Conservation (phyloP, 441 rosid genomes). For the Pelargonium australe region DNA sequence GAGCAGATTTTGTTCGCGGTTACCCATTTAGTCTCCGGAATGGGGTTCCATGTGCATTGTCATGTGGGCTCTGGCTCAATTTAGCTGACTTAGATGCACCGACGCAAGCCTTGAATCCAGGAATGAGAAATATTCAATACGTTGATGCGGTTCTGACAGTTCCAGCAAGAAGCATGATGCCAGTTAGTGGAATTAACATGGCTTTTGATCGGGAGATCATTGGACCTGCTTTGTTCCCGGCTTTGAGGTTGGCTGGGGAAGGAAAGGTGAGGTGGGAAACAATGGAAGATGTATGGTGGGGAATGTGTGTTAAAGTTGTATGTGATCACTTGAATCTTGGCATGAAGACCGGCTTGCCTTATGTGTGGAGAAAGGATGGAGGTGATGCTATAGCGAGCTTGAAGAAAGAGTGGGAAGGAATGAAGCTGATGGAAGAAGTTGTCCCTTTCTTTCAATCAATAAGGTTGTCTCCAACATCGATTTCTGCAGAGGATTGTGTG, state of each 20-base stretch:
- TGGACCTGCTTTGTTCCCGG: constrained; percentile 78
- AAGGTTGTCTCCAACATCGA: constrained; percentile 44
- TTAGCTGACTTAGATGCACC: constrained; percentile 92
- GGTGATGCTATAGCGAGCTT: constrained; percentile 72
- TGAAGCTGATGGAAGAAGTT: constrained; percentile 88
- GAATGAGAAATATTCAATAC: constrained; percentile 53
- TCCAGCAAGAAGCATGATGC: constrained; percentile 56
- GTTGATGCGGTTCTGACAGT: constrained; percentile 88
- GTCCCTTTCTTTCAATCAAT: constrained; percentile 75
- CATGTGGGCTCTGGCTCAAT: constrained; percentile 95
- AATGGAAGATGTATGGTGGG: constrained; percentile 87
- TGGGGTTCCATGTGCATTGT: constrained; percentile 74
- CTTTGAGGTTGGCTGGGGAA: constrained; percentile 67
- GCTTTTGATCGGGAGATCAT: constrained; percentile 67
- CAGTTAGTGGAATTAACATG: constrained; percentile 83
- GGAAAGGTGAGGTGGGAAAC: constrained; percentile 95
- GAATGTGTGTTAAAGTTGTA: constrained; percentile 79
- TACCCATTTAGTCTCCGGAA: constrained; percentile 87
- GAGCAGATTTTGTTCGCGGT: constrained; percentile 94
- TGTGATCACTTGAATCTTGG: constrained; percentile 79
- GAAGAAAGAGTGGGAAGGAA: constrained; percentile 96
- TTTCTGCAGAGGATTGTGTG: constrained; percentile 62
- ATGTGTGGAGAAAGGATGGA: constrained; percentile 79
- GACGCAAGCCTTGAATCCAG: constrained; percentile 87
- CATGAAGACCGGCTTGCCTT: constrained; percentile 81